Percentiles rank a stretch among this genome's conserved stretches.
Evolutionary conservation across 2,329 filamentous ascomycete species (phyloP).

Genomic region (Septoria petroselini): DNA sequence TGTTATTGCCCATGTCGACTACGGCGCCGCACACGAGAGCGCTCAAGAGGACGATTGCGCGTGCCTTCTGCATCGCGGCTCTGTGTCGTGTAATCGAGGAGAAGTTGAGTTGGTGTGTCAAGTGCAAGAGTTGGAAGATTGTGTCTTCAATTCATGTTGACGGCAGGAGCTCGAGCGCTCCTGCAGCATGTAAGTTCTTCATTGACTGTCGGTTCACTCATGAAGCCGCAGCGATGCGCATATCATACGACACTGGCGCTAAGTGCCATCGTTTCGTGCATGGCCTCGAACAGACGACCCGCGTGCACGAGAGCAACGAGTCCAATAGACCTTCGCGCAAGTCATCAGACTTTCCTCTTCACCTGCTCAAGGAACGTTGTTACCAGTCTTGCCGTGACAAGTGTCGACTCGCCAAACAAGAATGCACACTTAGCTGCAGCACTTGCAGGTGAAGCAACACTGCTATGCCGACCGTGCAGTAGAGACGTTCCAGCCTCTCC

Average conservation of each 20-base stretch:
- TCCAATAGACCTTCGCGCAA: conserved; percentile 2
- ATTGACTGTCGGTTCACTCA: not conserved
- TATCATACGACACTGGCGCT: conserved; percentile 6
- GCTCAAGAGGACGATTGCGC: not conserved
- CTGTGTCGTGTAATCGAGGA: too few species aligned
- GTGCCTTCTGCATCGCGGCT: not conserved
- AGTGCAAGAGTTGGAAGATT: too few species aligned
- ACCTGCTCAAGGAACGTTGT: conserved; percentile 1
- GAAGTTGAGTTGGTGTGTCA: too few species aligned
- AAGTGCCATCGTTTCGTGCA: not conserved
- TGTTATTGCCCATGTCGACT: not conserved
- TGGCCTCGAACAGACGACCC: not conserved
- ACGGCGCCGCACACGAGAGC: not conserved
- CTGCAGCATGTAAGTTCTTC: too few species aligned
- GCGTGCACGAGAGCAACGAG: not conserved
- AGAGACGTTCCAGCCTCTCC: not conserved
- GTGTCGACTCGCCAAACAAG: not conserved
- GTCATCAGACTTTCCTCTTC: too few species aligned
- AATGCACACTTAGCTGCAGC: too few species aligned
- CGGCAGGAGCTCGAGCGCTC: too few species aligned
- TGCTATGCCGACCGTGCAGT: not conserved
- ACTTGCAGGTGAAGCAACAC: not conserved
- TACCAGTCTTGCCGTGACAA: not conserved
- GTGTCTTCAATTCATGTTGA: too few species aligned
- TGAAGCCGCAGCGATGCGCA: conserved; percentile 2